Evolutionary conservation across 352 stramenopile species (phyloP).

Genomic region (Globisporangium ultimum): DNA sequence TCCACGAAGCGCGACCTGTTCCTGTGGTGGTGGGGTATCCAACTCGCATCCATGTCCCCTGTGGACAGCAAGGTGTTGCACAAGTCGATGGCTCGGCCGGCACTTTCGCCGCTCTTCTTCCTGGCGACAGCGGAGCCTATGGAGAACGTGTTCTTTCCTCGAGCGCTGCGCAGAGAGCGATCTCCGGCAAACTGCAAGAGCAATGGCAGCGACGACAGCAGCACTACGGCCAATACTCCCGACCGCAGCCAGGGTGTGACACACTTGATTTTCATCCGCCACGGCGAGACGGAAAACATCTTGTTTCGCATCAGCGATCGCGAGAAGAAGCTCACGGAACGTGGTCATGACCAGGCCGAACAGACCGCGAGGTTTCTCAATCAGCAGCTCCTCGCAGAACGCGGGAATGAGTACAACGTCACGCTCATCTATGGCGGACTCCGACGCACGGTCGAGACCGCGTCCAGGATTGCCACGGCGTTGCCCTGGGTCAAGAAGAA

Average conservation of each 20-base stretch:
- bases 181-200: not conserved
- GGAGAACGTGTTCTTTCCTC: slow-evolving; percentile 64
- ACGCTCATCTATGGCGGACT: slow-evolving; percentile 67
- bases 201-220: not conserved
- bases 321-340: slow-evolving; percentile 67
- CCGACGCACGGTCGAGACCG: slow-evolving; percentile 66
- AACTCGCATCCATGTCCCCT: slow-evolving; percentile 46
- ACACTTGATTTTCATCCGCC: slow-evolving; percentile 69
- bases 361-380: slow-evolving; percentile 47
- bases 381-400: slow-evolving; percentile 34
- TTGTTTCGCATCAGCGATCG: slow-evolving; percentile 71
- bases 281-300: slow-evolving; percentile 82
- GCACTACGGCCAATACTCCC: not conserved
- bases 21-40: slow-evolving; percentile 75
- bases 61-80: slow-evolving; percentile 44
- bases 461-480: slow-evolving; percentile 40
- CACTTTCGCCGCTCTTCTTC: slow-evolving; percentile 44
- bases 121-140: slow-evolving; percentile 46
- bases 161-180: slow-evolving; percentile 18
- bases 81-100: slow-evolving; percentile 41
- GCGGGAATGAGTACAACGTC: slow-evolving; percentile 34
- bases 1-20: slow-evolving; percentile 58
- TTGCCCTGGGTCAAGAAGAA: slow-evolving; percentile 69
- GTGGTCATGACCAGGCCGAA: slow-evolving; percentile 53
- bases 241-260: slow-evolving; percentile 32